Conservation (phyloP, 1,139 yeast genomes). For the Geotrichum siamense region DNA sequence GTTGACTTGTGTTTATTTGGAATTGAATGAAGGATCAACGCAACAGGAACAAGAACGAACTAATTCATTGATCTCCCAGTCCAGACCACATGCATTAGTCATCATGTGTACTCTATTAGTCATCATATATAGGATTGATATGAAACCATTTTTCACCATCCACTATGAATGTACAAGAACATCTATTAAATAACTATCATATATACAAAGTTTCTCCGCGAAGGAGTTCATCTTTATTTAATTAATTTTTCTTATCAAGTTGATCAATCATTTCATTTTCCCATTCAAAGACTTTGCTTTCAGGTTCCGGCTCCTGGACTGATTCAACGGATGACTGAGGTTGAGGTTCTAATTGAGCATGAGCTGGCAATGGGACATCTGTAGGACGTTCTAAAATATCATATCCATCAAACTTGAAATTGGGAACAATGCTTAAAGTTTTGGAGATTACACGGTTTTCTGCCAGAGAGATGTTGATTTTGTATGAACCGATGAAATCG, state of each 20-base stretch:
- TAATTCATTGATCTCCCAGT: no score
- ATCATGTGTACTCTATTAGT: no score
- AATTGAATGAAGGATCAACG: no score
- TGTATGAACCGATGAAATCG: constrained; percentile 22
- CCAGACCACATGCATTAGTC: no score
- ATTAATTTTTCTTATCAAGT: constrained; percentile 16
- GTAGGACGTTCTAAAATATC: constrained; percentile 16
- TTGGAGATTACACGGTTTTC: constrained; percentile 17
- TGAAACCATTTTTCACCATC: no score
- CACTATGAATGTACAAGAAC: no score
- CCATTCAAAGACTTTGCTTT: constrained; percentile 27
- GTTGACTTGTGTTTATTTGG: no score
- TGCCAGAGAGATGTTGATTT: constrained; percentile 18
- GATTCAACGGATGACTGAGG: constrained; percentile 5
- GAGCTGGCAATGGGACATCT: constrained; percentile 19
- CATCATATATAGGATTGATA: no score
- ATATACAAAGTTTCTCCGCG: no score
- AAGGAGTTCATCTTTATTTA: no score
- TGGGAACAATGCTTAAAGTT: constrained; percentile 16
- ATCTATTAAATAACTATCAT: neutral
- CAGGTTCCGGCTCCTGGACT: constrained; percentile 5
- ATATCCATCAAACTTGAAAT: constrained; percentile 12
- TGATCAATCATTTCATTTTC: constrained; percentile 27
- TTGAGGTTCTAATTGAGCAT: constrained; percentile 6
- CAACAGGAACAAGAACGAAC: no score